phyloP scores from a whole-genome alignment of 768 basidiomycete species.

The Boletellus ananas region DNA sequence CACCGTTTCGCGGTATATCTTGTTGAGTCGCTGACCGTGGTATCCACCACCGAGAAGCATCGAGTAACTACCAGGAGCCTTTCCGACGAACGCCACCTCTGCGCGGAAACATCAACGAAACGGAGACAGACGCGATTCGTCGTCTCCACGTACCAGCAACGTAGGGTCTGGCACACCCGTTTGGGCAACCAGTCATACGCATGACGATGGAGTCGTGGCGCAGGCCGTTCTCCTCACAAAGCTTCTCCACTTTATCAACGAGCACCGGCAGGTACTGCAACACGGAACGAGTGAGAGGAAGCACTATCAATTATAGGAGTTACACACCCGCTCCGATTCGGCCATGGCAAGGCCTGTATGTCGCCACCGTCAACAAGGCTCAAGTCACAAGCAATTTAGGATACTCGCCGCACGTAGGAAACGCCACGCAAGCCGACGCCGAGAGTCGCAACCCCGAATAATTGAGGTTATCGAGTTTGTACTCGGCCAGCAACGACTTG shows the following conservation, averaged over 20 bases:
- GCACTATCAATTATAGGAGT: neutral
- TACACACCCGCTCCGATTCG: conserved; percentile 62
- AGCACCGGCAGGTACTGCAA: conserved; percentile 84
- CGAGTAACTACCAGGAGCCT: conserved; percentile 86
- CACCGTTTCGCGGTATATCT: conserved; percentile 90
- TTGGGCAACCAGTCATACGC: conserved; percentile 98
- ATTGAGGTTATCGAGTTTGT: conserved; percentile 85
- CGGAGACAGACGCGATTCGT: neutral
- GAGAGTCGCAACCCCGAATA: conserved; percentile 79
- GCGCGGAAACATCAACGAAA: conserved; percentile 2
- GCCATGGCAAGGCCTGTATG: conserved; percentile 67
- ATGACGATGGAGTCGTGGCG: conserved; percentile 95
- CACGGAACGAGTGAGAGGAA: conserved; percentile 34
- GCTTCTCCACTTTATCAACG: conserved; percentile 90
- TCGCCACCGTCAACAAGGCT: neutral
- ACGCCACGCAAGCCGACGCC: conserved; percentile 94
- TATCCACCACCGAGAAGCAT: conserved; percentile 98
- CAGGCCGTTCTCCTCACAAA: conserved; percentile 90
- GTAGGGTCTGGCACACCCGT: conserved; percentile 92
- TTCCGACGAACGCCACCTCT: conserved; percentile 97
- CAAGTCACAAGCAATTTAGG: neutral
- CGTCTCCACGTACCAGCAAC: conserved; percentile 58
- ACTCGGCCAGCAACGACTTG: conserved; percentile 74
- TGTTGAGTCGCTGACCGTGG: conserved; percentile 91
- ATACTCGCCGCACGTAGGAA: conserved; percentile 81